These are phyloP conservation scores for Fusarium praegraminearum DNA, from an alignment of 2,329 filamentous ascomycete species.

Conservation along the genomic window DNA sequence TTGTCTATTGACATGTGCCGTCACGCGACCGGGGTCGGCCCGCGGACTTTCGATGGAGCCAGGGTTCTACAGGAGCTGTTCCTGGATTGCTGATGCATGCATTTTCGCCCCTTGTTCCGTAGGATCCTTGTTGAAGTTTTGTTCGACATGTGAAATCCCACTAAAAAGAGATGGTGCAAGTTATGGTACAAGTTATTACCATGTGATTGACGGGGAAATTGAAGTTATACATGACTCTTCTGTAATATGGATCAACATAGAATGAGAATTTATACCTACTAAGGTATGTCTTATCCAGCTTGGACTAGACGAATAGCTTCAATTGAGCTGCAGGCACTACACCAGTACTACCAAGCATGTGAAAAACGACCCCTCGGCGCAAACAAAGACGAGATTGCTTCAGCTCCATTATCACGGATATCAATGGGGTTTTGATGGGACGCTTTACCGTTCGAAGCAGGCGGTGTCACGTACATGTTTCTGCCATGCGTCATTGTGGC, in stretches of 20 bases:
- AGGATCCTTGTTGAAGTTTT: constrained; percentile 32
- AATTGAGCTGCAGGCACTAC: background rate
- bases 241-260: no score
- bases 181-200: background rate
- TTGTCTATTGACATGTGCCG: constrained; percentile 30
- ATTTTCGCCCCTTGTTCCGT: constrained; percentile 33
- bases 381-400: constrained; percentile 14
- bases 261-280: no score
- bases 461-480: constrained; percentile 45
- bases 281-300: background rate
- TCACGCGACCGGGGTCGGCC: constrained; percentile 43
- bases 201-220: constrained; percentile 8
- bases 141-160: constrained; percentile 42
- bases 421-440: constrained; percentile 47
- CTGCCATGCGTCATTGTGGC: constrained; percentile 50
- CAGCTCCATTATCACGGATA: constrained; percentile 37
- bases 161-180: constrained; percentile 2
- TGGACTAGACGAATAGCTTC: background rate
- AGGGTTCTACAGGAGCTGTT: constrained; percentile 35
- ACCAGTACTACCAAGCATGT: constrained; percentile 36
- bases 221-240: background rate
- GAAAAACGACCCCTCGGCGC: constrained; percentile 43
- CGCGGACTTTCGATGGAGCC: constrained; percentile 28
- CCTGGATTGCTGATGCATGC: constrained; percentile 43
- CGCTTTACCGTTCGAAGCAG: constrained; percentile 42